Evolutionary conservation across 768 basidiomycete species (phyloP).

Genomic region (Cyclocybe cylindracea): DNA sequence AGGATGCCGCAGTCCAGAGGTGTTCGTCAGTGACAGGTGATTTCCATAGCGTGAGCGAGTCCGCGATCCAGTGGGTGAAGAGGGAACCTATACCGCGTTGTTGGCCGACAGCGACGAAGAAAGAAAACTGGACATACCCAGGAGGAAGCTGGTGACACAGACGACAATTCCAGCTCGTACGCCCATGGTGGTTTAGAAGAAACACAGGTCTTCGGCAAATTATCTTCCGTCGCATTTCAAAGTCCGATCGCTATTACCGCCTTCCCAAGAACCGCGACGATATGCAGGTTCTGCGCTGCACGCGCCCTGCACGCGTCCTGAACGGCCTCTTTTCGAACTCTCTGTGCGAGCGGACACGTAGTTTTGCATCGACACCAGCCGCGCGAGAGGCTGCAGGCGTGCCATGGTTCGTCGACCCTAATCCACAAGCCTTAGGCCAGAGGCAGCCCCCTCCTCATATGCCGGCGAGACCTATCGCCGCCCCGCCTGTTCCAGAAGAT

Average conservation of each 20-base stretch:
- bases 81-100: slow-evolving; percentile 51
- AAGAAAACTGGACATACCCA: slow-evolving; percentile 48
- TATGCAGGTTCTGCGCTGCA: slow-evolving; percentile 11
- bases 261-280: not conserved
- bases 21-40: slow-evolving; percentile 83
- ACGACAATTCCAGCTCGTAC: slow-evolving; percentile 75
- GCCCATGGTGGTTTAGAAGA: slow-evolving; percentile 49
- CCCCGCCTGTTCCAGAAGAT: slow-evolving; percentile 49
- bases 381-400: not conserved
- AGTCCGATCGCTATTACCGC: slow-evolving; percentile 16
- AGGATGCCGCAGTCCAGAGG: slow-evolving; percentile 79
- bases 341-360: not conserved
- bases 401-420: slow-evolving; percentile 63
- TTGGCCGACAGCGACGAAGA: slow-evolving; percentile 3
- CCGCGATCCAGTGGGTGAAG: slow-evolving; percentile 93
- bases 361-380: slow-evolving; percentile 2
- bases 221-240: slow-evolving; percentile 16
- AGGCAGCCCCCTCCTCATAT: slow-evolving; percentile 26
- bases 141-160: slow-evolving; percentile 76
- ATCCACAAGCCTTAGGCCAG: slow-evolving; percentile 21
- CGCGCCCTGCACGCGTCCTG: not conserved
- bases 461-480: slow-evolving; percentile 14
- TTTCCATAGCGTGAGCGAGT: slow-evolving; percentile 89
- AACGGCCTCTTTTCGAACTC: slow-evolving; percentile 8
- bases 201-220: not conserved